Evolutionary conservation across 2,329 filamentous ascomycete genomes (phyloP).

Genomic region (Graphilbum sp.): DNA sequence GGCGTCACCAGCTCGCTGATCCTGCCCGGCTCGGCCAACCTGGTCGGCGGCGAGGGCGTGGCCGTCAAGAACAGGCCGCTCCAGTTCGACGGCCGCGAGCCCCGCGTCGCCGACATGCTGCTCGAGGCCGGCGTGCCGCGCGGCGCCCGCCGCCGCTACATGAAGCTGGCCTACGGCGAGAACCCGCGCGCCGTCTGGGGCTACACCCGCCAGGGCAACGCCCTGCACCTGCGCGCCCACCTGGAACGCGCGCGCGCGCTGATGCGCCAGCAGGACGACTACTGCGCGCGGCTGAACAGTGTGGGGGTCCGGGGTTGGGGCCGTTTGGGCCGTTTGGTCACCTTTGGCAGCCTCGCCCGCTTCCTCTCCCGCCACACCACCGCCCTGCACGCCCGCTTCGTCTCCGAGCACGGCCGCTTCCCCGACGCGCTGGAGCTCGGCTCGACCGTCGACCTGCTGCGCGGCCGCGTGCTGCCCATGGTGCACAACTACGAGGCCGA

Average conservation of each 20-base stretch:
- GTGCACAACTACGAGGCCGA: constrained; percentile 27
- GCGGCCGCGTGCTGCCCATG: constrained; percentile 24
- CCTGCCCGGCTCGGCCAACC: constrained; percentile 25
- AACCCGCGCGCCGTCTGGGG: constrained; percentile 21
- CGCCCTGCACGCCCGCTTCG: constrained; percentile 8
- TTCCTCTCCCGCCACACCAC: too few species aligned
- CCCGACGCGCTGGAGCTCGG: constrained; percentile 22
- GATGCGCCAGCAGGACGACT: constrained; percentile 18
- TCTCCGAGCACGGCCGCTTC: constrained; percentile 9
- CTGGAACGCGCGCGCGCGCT: constrained; percentile 20
- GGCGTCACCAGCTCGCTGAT: constrained; percentile 27
- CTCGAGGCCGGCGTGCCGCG: constrained; percentile 21
- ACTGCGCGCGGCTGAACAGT: constrained; percentile 6
- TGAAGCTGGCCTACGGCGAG: constrained; percentile 30
- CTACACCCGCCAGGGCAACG: constrained; percentile 23
- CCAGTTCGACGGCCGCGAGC: constrained; percentile 18
- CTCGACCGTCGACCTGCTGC: constrained; percentile 21
- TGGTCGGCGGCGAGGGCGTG: constrained; percentile 27
- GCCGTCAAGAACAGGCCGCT: constrained; percentile 23
- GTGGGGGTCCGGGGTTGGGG: not conserved
- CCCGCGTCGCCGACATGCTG: constrained; percentile 24
- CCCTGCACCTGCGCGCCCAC: constrained; percentile 22
- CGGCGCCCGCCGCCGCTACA: constrained; percentile 18
- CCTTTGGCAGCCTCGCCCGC: too few species aligned
- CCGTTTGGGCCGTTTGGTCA: constrained; percentile 5